Conservation (phyloP, 805 yeast species). For the Ogataea parapolymorpha region DNA sequence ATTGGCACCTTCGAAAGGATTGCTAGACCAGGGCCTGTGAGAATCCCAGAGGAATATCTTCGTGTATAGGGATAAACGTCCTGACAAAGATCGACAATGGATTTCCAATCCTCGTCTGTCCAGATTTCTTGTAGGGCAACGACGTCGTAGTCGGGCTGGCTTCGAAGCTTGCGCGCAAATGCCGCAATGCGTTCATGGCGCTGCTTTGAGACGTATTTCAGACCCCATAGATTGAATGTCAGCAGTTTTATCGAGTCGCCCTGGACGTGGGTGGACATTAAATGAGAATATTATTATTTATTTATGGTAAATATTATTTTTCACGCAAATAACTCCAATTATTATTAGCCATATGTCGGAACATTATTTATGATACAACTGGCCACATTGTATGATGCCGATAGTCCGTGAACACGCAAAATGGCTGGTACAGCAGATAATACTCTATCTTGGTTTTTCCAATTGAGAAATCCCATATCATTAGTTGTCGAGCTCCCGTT, state of each 20-base stretch:
- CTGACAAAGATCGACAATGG: slow-evolving; percentile 45
- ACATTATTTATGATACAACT: too few species aligned
- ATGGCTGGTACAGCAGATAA: too few species aligned
- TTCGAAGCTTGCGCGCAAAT: slow-evolving; percentile 64
- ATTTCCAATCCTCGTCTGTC: slow-evolving; percentile 81
- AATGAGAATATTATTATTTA: background rate
- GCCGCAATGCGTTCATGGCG: slow-evolving; percentile 65
- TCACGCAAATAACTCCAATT: too few species aligned
- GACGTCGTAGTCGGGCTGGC: slow-evolving; percentile 60
- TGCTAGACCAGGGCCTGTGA: slow-evolving; percentile 92
- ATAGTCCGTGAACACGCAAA: too few species aligned
- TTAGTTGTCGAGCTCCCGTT: background rate
- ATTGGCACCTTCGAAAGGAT: slow-evolving; percentile 83
- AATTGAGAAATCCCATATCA: background rate
- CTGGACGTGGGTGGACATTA: background rate
- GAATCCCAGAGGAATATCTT: slow-evolving; percentile 74
- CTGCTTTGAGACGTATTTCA: slow-evolving; percentile 74
- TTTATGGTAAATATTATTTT: too few species aligned
- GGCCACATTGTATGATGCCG: too few species aligned
- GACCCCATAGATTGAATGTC: slow-evolving; percentile 86
- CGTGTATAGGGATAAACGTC: slow-evolving; percentile 59
- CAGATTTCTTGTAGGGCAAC: slow-evolving; percentile 95
- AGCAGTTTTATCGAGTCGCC: slow-evolving; percentile 42
- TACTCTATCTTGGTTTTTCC: too few species aligned
- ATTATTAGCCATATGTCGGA: too few species aligned